Evolutionary conservation across 2,329 filamentous ascomycete species (phyloP).

Genomic region (Penicillium capsulatum): DNA sequence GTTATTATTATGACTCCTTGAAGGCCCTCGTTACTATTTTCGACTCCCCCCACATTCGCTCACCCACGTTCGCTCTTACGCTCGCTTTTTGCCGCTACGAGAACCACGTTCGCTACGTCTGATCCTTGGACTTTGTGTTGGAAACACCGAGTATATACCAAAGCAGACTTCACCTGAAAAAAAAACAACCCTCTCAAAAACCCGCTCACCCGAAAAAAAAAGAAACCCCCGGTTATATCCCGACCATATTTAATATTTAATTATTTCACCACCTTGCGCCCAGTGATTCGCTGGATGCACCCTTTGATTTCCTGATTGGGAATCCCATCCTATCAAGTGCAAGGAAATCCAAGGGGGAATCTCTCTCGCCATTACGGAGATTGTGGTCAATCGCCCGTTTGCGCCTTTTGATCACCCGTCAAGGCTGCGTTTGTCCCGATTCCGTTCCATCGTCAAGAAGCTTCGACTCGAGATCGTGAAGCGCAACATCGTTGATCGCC

Average conservation of each 20-base stretch:
- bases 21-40: constrained; percentile 31
- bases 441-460: neutral
- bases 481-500: no score
- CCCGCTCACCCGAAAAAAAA: constrained; percentile 2
- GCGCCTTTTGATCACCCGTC: constrained; percentile 13
- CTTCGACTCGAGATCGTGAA: constrained; percentile 1
- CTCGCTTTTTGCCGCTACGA: constrained; percentile 37
- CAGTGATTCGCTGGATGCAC: constrained; percentile 10
- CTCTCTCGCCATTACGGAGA: no score
- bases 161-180: constrained; percentile 10
- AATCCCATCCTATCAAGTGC: neutral
- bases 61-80: constrained; percentile 37
- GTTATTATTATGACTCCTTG: constrained; percentile 32
- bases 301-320: constrained; percentile 4
- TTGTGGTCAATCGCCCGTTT: constrained; percentile 18
- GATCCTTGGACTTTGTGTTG: neutral
- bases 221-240: constrained; percentile 12
- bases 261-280: constrained; percentile 19
- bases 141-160: neutral
- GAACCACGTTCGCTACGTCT: constrained; percentile 41
- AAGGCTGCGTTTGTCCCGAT: constrained; percentile 13
- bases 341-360: no score
- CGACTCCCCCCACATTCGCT: constrained; percentile 27
- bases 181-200: constrained; percentile 3
- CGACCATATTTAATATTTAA: constrained; percentile 25